Evolutionary conservation across 805 yeast genomes (phyloP).

Genomic region (Metschnikowia gelsemii): DNA sequence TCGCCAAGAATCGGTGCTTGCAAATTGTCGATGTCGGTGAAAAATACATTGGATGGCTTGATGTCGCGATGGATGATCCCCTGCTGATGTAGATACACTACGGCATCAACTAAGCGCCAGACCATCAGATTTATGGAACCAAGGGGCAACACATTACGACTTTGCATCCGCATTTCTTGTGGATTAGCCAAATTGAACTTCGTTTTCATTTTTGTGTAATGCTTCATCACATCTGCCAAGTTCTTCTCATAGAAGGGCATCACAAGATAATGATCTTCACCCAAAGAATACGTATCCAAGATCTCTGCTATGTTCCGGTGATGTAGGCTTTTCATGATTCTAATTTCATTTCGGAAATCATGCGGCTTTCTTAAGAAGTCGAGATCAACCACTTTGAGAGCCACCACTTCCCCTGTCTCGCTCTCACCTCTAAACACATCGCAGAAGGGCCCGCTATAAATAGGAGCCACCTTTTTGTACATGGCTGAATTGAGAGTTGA

Average conservation of each 20-base stretch:
- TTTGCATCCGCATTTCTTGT: constrained; percentile 11
- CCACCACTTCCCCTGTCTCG: constrained; percentile 18
- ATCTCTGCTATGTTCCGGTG: constrained; percentile 19
- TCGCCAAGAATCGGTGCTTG: constrained; percentile 50
- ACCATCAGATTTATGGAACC: constrained; percentile 18
- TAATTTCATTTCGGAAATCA: constrained; percentile 32
- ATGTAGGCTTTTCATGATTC: constrained; percentile 24
- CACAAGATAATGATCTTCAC: constrained; percentile 37
- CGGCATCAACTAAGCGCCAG: constrained; percentile 24
- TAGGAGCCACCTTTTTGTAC: constrained; percentile 23
- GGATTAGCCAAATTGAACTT: constrained; percentile 29
- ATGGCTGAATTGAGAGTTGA: too few species aligned
- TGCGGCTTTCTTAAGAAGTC: constrained; percentile 40
- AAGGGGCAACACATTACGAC: constrained; percentile 18
- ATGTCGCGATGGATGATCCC: constrained; percentile 44
- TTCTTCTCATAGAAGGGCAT: constrained; percentile 32
- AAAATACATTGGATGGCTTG: constrained; percentile 39
- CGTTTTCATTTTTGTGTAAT: constrained; percentile 22
- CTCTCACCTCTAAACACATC: constrained; percentile 31
- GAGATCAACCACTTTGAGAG: constrained; percentile 39
- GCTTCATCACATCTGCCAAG: constrained; percentile 26
- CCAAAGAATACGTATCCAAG: constrained; percentile 22
- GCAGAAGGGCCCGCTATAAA: constrained; percentile 38
- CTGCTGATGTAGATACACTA: constrained; percentile 30
- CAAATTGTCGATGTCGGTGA: constrained; percentile 21